phyloP scores from a whole-genome alignment of 2,329 filamentous ascomycete genomes.

The Aspergillus sp. region DNA sequence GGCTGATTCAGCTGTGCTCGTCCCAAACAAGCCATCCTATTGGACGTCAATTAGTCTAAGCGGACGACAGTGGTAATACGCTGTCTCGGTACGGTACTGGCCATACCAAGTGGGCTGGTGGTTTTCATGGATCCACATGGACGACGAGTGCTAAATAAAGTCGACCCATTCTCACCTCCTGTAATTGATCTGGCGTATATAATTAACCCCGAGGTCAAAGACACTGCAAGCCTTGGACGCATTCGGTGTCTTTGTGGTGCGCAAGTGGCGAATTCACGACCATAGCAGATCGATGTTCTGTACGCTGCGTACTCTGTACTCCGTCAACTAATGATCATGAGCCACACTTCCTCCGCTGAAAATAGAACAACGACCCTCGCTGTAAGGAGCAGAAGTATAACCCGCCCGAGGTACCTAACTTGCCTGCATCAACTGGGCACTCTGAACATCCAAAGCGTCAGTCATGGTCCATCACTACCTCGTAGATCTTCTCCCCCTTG shows the following conservation, averaged over 20 bases:
- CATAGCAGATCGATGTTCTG: no score
- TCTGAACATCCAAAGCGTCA: neutral
- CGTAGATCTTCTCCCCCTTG: neutral
- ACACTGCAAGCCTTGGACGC: neutral
- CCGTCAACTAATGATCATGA: no score
- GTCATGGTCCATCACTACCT: neutral
- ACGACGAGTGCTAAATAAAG: neutral
- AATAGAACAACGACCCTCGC: neutral
- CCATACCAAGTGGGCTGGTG: no score
- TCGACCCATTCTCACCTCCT: conserved; percentile 3
- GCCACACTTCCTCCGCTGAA: neutral
- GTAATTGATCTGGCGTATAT: conserved; percentile 5
- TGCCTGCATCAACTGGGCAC: neutral
- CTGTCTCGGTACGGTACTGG: no score
- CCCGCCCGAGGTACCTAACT: neutral
- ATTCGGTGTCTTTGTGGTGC: neutral
- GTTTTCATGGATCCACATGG: neutral
- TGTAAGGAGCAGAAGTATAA: neutral
- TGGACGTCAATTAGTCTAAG: no score
- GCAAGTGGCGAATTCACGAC: neutral
- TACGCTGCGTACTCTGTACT: no score
- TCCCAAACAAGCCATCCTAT: no score
- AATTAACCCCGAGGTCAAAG: neutral
- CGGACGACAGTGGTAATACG: no score
- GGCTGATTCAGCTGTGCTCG: no score